A percentile compares a stretch with the other conserved stretches of the same genome.
phyloP scores from a whole-genome alignment of 1,139 yeast species.

The Lodderomyces margitis region DNA sequence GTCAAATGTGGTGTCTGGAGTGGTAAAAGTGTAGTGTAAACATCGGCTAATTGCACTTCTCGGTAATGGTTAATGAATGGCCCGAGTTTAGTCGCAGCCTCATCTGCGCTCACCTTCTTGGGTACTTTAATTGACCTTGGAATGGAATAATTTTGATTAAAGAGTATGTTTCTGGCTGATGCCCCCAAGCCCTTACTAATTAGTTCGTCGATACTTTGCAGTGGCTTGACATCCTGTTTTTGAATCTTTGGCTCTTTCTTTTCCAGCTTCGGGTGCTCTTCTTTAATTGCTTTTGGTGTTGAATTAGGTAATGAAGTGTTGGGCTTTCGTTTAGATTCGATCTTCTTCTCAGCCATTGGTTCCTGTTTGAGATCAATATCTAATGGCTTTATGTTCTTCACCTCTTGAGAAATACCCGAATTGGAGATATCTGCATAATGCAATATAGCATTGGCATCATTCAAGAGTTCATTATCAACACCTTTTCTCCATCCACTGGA shows the following conservation, averaged over 20 bases:
- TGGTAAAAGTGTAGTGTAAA: slow-evolving; percentile 8
- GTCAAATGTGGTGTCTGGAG: slow-evolving; percentile 12
- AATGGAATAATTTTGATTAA: background rate
- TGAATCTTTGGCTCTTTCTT: background rate
- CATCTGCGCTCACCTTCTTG: slow-evolving; percentile 13
- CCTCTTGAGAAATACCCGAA: background rate
- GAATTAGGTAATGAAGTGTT: background rate
- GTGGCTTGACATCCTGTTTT: background rate
- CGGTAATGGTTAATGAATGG: slow-evolving; percentile 17
- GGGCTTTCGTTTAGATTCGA: background rate
- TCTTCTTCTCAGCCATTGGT: slow-evolving; percentile 2
- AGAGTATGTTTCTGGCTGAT: background rate
- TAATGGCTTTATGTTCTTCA: background rate
- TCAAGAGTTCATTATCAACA: slow-evolving; percentile 69
- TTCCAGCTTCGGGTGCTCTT: background rate
- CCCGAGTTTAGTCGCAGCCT: slow-evolving; percentile 4
- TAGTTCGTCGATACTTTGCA: slow-evolving; percentile 2
- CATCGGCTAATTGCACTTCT: slow-evolving; percentile 19
- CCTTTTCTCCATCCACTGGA: slow-evolving; percentile 55
- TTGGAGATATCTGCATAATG: background rate
- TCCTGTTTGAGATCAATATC: background rate
- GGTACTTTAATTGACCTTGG: slow-evolving; percentile 10
- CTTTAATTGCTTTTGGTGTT: slow-evolving; percentile 5
- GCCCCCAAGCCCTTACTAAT: slow-evolving; percentile 1
- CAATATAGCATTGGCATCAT: slow-evolving; percentile 61